phyloP scores from a whole-genome alignment of 1,284 basidiomycete species.

The Vanrija sp. region DNA sequence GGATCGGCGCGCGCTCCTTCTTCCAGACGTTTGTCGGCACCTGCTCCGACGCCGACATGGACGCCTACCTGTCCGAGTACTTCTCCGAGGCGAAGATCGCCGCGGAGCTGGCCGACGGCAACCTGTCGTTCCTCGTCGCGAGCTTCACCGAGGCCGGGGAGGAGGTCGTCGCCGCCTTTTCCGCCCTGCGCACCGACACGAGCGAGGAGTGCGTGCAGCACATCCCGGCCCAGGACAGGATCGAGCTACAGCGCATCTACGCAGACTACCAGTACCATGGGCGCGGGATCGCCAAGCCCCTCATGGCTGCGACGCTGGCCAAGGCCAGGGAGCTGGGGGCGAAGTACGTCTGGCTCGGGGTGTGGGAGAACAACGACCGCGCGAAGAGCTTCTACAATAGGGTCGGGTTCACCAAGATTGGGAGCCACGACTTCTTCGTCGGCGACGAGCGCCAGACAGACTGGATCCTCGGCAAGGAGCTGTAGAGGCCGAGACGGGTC shows the following conservation, averaged over 20 bases:
- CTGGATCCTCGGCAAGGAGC: conserved; percentile 5
- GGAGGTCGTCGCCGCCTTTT: conserved; percentile 8
- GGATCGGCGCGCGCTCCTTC: conserved; percentile 8
- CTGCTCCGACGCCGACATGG: conserved; percentile 9
- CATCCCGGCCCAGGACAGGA: conserved; percentile 1
- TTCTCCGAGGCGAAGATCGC: conserved; percentile 4
- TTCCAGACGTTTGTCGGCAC: conserved; percentile 11
- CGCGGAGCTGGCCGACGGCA: conserved; percentile 1
- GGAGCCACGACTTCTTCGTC: conserved; percentile 15
- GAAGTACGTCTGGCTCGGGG: conserved; percentile 32
- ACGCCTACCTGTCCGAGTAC: conserved; percentile 9
- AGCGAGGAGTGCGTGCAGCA: conserved; percentile 9
- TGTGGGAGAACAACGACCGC: conserved; percentile 30
- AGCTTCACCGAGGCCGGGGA: background rate
- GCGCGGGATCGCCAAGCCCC: conserved; percentile 17
- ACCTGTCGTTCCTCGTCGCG: conserved; percentile 4
- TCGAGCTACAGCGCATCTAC: conserved; percentile 16
- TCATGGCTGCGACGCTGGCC: conserved; percentile 19
- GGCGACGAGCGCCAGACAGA: conserved; percentile 14
- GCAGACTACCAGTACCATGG: conserved; percentile 26
- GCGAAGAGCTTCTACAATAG: conserved; percentile 29
- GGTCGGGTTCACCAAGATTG: conserved; percentile 22
- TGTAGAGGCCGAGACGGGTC: conserved; percentile 3
- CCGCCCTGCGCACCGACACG: conserved; percentile 1
- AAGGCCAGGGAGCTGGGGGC: conserved; percentile 17